Evolutionary conservation across 2,329 filamentous ascomycete genomes (phyloP), one percentile per base, ranked within the genome.

Genomic region (Dactylonectria estremocensis): DNA sequence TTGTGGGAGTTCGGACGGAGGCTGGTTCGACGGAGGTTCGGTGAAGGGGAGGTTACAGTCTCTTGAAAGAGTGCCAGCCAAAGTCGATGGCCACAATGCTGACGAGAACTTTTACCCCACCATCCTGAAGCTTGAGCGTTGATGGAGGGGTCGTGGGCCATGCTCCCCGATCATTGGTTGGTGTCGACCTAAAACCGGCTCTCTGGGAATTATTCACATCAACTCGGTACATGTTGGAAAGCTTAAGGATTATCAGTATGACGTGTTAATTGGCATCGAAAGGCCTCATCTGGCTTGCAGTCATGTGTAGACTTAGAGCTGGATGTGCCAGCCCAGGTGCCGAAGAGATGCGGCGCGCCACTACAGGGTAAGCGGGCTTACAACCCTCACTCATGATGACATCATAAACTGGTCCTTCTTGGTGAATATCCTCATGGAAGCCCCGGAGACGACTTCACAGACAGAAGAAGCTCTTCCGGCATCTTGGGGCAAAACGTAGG

Each of bases 91-190:
- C 50, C 48, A 31, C 53, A 58, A 24, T 53, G 61, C 50, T 49
- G 67, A 66, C 65, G 31, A 64, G 63, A 64, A 61, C 62, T 58
- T 52, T 73, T 69, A 76, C 75, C 76, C 76, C 76, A 70, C 76
- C 74, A 69, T 71, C 48, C 22, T 35, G 67, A 64, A 68, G 53
- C 63, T 67, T 63, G 52, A 66, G 68, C 59, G 60, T 74, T 73
- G 55, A 70, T 69, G 65, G 74, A 76, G 74, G 74, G 74, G 74
- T 74, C 72, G 72, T 75, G 74, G 70, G 66, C 67, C 43, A 53
- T 52, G 24, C 45, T 59, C 66, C 52, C 60, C 61, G 64, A 8
- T 50, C 48, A 76, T 76, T 76, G 74, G 74, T 40, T 66, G 22
- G 28, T 7, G 40, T 2, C 13, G 18, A 14, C 13, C 35, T 11